Evolutionary conservation across 108 stramenopile genomes (phyloP), one percentile per base, ranked within the genome.

Genomic region (Schizochytrium sp.): DNA sequence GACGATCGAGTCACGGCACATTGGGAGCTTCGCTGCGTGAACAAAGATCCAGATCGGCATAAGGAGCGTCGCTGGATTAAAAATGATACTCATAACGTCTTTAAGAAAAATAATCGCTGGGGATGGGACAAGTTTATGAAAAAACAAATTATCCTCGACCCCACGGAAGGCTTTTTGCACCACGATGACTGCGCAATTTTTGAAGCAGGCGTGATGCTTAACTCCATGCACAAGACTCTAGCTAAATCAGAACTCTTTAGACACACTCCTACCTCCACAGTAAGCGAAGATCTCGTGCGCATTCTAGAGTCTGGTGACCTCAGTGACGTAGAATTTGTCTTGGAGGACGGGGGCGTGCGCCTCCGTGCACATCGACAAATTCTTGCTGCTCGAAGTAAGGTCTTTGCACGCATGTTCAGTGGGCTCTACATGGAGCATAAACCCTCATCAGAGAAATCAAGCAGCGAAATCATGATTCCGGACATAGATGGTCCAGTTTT

Each of bases 61-160:
- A 83, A 55, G 50, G 76, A 83, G 76, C 47, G 53, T 47, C 50
- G 76, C 76, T 83, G 76, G 76, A 53, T 55, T 53, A 83, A 83
- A 53, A 55, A 55, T 53, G 76, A 83, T 42, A 10, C 47, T 47
- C 76, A 55, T 2, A 83, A 83, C 47, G 28, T 55, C 50, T 83
- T 83, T 53, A 83, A 83, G 28, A 49, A 55, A 53, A 55, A 55
- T 38, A 49, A 55, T 38, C 76, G 53, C 8, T 83, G 76, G 76
- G 76, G 76, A n/a, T 83, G 76, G 76, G 53, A 55, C 76, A 83
- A 83, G 76, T 83, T 83, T 28, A 55, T 83, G 50, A 83, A 83
- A 53, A 49, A 55, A 28, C 10, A 47, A 56, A 7, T 55, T 38
- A 55, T 83, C 50, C 47, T 83, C 17, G 76, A 83, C 15, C 28